Conservation (phyloP, 192 early-diverging fungal species). For the Coemansia guatemalensis region DNA sequence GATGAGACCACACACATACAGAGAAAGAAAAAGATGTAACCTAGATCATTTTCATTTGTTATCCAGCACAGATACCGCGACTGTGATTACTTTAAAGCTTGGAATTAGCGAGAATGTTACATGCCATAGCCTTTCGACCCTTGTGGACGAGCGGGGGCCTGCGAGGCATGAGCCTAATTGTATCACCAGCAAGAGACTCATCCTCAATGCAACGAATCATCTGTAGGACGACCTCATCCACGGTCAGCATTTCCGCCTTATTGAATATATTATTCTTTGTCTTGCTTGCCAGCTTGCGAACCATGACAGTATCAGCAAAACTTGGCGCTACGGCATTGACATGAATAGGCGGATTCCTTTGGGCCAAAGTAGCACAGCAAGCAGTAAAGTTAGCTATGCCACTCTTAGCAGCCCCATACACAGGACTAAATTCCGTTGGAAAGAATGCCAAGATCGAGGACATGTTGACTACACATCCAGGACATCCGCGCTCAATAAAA, state of each 20-base stretch:
- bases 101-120: too few species aligned
- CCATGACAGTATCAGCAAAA: slow-evolving; percentile 58
- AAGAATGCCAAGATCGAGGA: slow-evolving; percentile 71
- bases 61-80: too few species aligned
- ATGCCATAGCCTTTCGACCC: slow-evolving; percentile 38
- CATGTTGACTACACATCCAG: slow-evolving; percentile 72
- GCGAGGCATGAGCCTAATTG: slow-evolving; percentile 43
- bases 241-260: slow-evolving; percentile 32
- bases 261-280: slow-evolving; percentile 17
- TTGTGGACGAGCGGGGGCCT: slow-evolving; percentile 31
- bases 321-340: slow-evolving; percentile 67
- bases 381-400: slow-evolving; percentile 67
- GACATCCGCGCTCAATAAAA: slow-evolving; percentile 51
- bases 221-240: slow-evolving; percentile 58
- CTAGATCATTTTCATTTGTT: too few species aligned
- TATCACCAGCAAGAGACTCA: slow-evolving; percentile 55
- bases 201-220: slow-evolving; percentile 63
- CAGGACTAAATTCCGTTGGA: slow-evolving; percentile 57
- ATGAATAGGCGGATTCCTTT: slow-evolving; percentile 47
- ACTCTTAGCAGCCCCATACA: slow-evolving; percentile 76
- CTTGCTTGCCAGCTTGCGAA: slow-evolving; percentile 16
- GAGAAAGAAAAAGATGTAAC: too few species aligned
- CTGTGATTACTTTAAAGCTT: too few species aligned
- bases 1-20: too few species aligned
- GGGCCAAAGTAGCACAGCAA: slow-evolving; percentile 46